Base-by-base conservation (phyloP, 1,139 yeast genomes). In the Diutina scorzettiae region DNA sequence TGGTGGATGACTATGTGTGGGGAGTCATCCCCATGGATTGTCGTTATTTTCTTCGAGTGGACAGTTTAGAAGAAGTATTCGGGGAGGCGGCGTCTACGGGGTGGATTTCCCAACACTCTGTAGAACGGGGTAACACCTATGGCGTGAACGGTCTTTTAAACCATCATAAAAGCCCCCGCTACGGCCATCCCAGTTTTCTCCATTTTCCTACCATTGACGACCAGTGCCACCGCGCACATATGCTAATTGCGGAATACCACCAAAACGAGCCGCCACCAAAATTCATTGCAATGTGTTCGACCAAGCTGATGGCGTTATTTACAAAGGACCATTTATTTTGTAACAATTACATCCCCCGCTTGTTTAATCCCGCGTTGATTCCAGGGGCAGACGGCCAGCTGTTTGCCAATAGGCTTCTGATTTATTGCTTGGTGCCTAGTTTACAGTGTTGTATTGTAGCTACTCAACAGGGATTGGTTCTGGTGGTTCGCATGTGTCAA, bases 401-500 rank as follows among this genome's bases (percentile, higher is more conserved):
- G 42, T 61, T 55, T 47, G 57, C 73, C 31, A 73, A 78, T 50
- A 56, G 87, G 40, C 58, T 80, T 9, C 75, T 78, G 25, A 65
- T 81, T 2, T 60, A 72, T 1, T 55, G 60, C 20, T 49, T 75
- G 4, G 66, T 81, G 1, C 80, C 81, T 0, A 74, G 73, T 45
- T 53, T 81, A 4, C 70, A 71, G 46, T 71, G 78, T 31, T 60
- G 72, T 18, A 58, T 78, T 4, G 74, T 69, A 0, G 79, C 70
- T 0, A 62, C 80, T 0, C 86, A 79, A 47, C 69, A 70, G 42
- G 86, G 87, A 0, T 54, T 70, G n/a, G 68, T 77, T 5, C 57
- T 79, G 1, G 57, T 81, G 0, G 68, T 78, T 58, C 56, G 89
- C 33, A 53, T 81, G 34, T 77, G 82, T 23, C 63, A 66, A 41